Evolutionary conservation across 441 rosid genomes (phyloP).

Genomic region (Iberis amara): DNA sequence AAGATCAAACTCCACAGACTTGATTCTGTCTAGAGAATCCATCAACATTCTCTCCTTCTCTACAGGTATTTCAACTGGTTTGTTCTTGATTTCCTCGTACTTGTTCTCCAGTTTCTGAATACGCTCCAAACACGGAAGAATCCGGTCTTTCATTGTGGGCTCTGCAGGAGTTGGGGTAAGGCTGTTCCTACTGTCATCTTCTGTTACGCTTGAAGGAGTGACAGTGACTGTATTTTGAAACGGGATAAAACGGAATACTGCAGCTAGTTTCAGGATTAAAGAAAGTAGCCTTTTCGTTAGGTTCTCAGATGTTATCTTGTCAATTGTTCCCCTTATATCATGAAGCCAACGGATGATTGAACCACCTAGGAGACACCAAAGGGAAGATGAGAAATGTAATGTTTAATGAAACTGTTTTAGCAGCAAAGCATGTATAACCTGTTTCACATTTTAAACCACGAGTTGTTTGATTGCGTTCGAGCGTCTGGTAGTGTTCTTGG

Average conservation of each 20-base stretch:
- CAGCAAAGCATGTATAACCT: no score
- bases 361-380: constrained; percentile 37
- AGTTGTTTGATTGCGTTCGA: constrained; percentile 17
- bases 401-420: not conserved
- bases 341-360: constrained; percentile 40
- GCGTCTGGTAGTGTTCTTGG: constrained; percentile 30
- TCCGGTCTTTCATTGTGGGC: constrained; percentile 38
- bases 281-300: constrained; percentile 38
- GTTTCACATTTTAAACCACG: constrained; percentile 18
- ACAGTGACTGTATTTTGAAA: constrained; percentile 40
- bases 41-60: constrained; percentile 78
- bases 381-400: not conserved
- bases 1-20: constrained; percentile 78
- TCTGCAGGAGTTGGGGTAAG: constrained; percentile 31
- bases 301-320: constrained; percentile 34
- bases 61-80: constrained; percentile 60
- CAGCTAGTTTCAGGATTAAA: constrained; percentile 45
- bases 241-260: constrained; percentile 40
- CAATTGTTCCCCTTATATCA: constrained; percentile 44
- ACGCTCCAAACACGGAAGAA: constrained; percentile 67
- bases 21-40: constrained; percentile 86
- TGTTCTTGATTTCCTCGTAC: constrained; percentile 55
- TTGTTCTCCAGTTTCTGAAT: constrained; percentile 63
- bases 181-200: constrained; percentile 29
- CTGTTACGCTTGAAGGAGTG: constrained; percentile 45